phyloP scores from a whole-genome alignment of 345 rosid species.

The Linum lewisii region DNA sequence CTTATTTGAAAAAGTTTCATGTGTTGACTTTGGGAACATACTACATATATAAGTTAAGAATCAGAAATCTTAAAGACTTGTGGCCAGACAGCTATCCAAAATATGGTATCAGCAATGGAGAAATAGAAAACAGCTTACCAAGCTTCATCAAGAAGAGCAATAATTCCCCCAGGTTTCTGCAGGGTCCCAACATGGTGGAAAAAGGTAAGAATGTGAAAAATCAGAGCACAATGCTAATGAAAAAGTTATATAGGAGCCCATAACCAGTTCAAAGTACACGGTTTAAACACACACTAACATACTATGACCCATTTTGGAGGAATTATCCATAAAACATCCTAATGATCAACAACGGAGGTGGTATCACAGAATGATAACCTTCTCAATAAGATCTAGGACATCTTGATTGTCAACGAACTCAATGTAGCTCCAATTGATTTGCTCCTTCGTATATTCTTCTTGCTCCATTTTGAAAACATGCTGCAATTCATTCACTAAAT shows the following conservation, averaged over 20 bases:
- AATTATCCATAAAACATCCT: neutral
- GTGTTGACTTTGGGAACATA: conserved; percentile 99
- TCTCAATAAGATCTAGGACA: conserved; percentile 88
- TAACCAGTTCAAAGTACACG: neutral
- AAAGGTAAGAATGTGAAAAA: neutral
- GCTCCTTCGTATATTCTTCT: conserved; percentile 92
- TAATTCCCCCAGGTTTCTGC: conserved; percentile 78
- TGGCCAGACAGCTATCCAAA: neutral
- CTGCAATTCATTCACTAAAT: conserved; percentile 34
- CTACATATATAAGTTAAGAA: conserved; percentile 29
- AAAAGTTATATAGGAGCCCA: neutral
- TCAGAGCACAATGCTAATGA: neutral
- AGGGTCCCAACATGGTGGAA: conserved; percentile 3
- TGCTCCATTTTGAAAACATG: conserved; percentile 99
- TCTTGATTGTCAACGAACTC: conserved; percentile 97
- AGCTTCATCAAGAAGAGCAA: conserved; percentile 86
- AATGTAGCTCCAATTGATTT: conserved; percentile 91
- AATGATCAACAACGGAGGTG: neutral
- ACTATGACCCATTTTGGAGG: neutral
- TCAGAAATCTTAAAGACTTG: neutral
- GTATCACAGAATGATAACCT: conserved; percentile 32
- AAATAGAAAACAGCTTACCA: conserved; percentile 35
- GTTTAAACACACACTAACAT: neutral
- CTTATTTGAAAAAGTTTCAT: conserved; percentile 90
- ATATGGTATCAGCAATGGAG: neutral